These are phyloP conservation scores for Phialophora tarda DNA, from an alignment of 2,329 filamentous ascomycete species.

Conservation along the genomic window DNA sequence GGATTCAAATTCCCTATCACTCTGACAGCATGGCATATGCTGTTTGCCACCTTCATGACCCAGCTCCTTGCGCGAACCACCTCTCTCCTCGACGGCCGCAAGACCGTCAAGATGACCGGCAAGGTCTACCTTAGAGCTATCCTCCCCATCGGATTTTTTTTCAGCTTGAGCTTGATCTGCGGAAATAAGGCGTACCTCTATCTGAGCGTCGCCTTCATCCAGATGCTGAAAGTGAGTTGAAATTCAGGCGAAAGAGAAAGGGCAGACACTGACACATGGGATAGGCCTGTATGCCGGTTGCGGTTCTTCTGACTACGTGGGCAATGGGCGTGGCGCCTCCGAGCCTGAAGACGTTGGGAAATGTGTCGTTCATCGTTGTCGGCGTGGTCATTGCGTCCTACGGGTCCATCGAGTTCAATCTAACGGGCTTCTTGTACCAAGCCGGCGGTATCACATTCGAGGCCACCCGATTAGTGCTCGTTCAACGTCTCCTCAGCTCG, in stretches of 20 bases:
- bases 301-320: constrained; percentile 90
- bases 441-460: constrained; percentile 78
- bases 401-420: constrained; percentile 89
- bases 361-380: constrained; percentile 92
- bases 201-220: constrained; percentile 93
- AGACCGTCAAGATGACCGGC: constrained; percentile 96
- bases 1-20: constrained; percentile 49
- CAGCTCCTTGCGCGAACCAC: constrained; percentile 92
- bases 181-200: constrained; percentile 96
- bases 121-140: constrained; percentile 91
- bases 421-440: constrained; percentile 66
- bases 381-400: constrained; percentile 94
- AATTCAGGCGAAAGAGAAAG: constrained; percentile 36
- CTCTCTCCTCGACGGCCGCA: constrained; percentile 86
- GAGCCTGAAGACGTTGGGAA: constrained; percentile 84
- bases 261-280: constrained; percentile 10
- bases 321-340: constrained; percentile 80
- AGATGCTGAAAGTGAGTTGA: constrained; percentile 92
- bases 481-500: constrained; percentile 77
- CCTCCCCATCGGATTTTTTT: constrained; percentile 92
- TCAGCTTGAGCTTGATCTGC: constrained; percentile 94
- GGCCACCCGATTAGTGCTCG: constrained; percentile 81
- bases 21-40: constrained; percentile 93
- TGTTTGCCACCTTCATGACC: constrained; percentile 92
- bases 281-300: constrained; percentile 91